Evolutionary conservation across 192 early-diverging fungal genomes (phyloP).

Genomic region (Coemansia sp.): DNA sequence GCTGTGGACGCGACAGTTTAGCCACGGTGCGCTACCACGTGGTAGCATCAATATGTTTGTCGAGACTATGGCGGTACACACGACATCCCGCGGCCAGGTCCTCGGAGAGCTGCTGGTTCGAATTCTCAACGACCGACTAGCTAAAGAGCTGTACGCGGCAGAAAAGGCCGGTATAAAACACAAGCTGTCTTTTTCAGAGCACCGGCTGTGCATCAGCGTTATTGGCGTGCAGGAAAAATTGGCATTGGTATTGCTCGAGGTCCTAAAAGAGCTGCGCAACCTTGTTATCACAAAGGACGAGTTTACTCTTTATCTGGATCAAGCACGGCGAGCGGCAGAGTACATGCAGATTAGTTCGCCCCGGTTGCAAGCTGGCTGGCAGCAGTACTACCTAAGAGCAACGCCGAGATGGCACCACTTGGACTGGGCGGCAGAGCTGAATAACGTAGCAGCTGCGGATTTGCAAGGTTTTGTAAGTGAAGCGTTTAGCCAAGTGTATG

Average conservation of each 20-base stretch:
- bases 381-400: conserved; percentile 6
- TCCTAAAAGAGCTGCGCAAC: neutral
- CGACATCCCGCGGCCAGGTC: neutral
- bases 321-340: neutral
- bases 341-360: neutral
- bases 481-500: neutral
- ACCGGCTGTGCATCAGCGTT: conserved; percentile 6
- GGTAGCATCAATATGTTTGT: conserved; percentile 8
- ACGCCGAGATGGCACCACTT: conserved; percentile 1
- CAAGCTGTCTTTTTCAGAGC: neutral
- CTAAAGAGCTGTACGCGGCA: neutral
- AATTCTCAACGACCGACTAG: neutral
- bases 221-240: conserved; percentile 1
- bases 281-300: neutral
- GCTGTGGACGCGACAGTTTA: conserved; percentile 11
- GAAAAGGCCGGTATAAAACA: neutral
- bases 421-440: conserved; percentile 6
- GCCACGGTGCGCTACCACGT: neutral
- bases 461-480: conserved; percentile 2
- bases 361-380: conserved; percentile 1
- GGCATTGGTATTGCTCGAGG: neutral
- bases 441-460: neutral
- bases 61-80: neutral
- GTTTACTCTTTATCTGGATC: neutral
- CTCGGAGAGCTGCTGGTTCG: neutral